Evolutionary conservation across 768 basidiomycete genomes (phyloP), one percentile per base, ranked within the genome.

Genomic region (Sutorius australiensis): DNA sequence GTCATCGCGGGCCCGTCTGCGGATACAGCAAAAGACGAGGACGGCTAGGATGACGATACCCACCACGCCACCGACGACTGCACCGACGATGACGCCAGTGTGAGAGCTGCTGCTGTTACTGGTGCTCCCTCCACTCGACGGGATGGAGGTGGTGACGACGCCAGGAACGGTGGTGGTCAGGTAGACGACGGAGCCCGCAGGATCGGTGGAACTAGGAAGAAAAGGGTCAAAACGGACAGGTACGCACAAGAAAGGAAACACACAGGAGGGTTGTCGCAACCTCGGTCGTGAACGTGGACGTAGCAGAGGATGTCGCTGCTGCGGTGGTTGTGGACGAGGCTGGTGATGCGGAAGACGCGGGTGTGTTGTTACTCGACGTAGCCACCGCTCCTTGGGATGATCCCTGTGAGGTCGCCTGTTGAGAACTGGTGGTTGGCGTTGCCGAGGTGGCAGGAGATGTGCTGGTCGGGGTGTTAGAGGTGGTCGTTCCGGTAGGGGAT

Each of bases 41-140:
- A 72, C 21, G 3, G 56, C 56, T 17, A 76, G 1, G 10, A 69
- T 2, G 13, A 54, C 33, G 21, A 79, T 34, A 3, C 62, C 55
- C 1, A 57, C 68, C 4, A 74, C 50, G 2, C 79, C 80, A 51
- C 79, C 80, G 10, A 81, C 80, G n/a, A 81, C 76, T 3, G 76
- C 74, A 16, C 80, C 80, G 5, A 80, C 74, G 51, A 82, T 80
- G 4, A 78, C 68, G 28, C 72, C 77, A 0, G 70, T 72, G 39
- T 61, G 50, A 3, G 66, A 59, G 27, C 17, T 58, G 1, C 21
- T 28, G 33, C 17, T 56, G 0, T 17, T 28, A 31, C 7, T 17
- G 34, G 6, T 34, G 17, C 32, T 31, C 12, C 11, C 0, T 2
- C 45, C 2, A 30, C 19, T 33, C 5, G 59, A 13, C 13, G 5